Conservation (phyloP, 257 asterid species). For the Echium plantagineum region DNA sequence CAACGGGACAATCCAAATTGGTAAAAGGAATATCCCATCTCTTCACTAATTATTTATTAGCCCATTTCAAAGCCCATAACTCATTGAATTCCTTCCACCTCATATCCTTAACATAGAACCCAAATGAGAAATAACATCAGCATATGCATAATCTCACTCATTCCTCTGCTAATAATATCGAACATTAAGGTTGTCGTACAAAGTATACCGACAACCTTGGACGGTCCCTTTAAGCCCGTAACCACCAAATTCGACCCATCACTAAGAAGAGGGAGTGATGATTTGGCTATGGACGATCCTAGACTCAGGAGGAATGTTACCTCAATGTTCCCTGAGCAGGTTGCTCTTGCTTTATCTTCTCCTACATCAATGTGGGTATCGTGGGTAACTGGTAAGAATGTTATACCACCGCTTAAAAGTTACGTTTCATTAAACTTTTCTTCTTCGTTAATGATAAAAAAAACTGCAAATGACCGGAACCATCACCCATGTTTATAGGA, state of each 20-base stretch:
- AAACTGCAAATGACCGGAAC: no score
- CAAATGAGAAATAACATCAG: conserved; percentile 17
- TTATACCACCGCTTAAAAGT: no score
- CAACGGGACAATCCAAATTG: no score
- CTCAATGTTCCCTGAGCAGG: conserved; percentile 60
- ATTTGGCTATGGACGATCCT: conserved; percentile 68
- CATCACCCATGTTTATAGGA: no score
- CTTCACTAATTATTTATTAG: no score
- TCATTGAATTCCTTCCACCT: neutral
- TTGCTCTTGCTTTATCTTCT: conserved; percentile 61
- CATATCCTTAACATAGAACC: neutral
- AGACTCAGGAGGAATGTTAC: conserved; percentile 44
- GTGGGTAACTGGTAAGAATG: conserved; percentile 83
- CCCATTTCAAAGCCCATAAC: no score
- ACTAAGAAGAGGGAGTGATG: conserved; percentile 64
- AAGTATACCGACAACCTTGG: conserved; percentile 51
- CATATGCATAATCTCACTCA: neutral
- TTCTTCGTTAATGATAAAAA: no score
- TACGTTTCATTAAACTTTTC: no score
- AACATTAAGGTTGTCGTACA: conserved; percentile 10
- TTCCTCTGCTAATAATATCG: conserved; percentile 1
- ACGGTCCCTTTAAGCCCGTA: conserved; percentile 68
- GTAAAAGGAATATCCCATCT: no score
- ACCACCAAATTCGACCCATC: conserved; percentile 48
- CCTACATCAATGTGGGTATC: conserved; percentile 69